A percentile compares a stretch with the other conserved stretches of the same genome.
These are phyloP conservation scores for Mycena galopus DNA, from an alignment of 768 basidiomycete genomes.

Conservation along the genomic window DNA sequence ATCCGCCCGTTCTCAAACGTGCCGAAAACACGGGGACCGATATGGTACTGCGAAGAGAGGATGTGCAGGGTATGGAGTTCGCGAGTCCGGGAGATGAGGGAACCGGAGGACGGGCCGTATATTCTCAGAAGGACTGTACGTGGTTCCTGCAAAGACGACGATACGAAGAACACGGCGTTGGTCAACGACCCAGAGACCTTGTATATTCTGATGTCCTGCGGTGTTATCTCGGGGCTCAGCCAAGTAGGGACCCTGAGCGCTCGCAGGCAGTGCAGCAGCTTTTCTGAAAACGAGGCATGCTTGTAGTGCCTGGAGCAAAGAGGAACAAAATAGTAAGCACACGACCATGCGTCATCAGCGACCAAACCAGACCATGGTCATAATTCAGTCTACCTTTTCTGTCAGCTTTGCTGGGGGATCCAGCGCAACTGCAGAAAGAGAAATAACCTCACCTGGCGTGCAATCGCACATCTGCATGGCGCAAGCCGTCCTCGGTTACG, in stretches of 20 bases:
- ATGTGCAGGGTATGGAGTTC: constrained; percentile 92
- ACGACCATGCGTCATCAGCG: constrained; percentile 36
- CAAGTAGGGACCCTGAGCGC: constrained; percentile 72
- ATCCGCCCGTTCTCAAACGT: constrained; percentile 96
- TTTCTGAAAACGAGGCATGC: constrained; percentile 64
- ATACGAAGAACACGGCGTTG: constrained; percentile 97
- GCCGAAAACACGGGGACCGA: constrained; percentile 93
- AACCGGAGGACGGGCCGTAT: constrained; percentile 89
- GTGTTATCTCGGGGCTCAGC: constrained; percentile 60
- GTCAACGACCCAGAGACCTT: constrained; percentile 94
- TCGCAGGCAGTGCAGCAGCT: constrained; percentile 68
- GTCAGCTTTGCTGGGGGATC: constrained; percentile 51
- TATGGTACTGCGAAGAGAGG: constrained; percentile 87
- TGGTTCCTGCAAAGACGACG: constrained; percentile 64
- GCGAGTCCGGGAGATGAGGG: constrained; percentile 87
- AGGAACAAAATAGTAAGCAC: constrained; percentile 33
- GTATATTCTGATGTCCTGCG: constrained; percentile 69
- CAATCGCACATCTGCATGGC: constrained; percentile 66
- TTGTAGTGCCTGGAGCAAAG: constrained; percentile 70
- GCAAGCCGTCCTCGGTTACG: constrained; percentile 70
- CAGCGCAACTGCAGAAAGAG: constrained; percentile 45
- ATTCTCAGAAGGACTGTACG: constrained; percentile 89
- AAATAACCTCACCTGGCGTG: constrained; percentile 76
- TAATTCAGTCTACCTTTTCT: constrained; percentile 44
- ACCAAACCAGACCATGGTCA: constrained; percentile 54